Evolutionary conservation across 2,329 filamentous ascomycete genomes (phyloP), one percentile per base, ranked within the genome.

Genomic region (Penicillium olsonii): DNA sequence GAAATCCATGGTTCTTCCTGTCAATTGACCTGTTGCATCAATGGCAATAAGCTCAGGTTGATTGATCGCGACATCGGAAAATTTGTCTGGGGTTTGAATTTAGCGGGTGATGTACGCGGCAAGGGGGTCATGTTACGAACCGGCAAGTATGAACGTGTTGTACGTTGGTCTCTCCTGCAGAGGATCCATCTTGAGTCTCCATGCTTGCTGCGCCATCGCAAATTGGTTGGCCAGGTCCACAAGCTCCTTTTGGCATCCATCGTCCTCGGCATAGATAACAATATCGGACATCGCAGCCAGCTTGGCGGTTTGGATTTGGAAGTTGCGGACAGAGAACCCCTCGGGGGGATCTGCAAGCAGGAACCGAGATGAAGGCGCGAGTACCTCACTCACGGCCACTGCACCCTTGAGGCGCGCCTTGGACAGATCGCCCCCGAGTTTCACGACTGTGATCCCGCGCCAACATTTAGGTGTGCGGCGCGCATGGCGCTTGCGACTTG

Each of bases 271-370:
- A 66, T 99, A 99, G 1, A 99, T 83, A 34, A 99, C 81, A 56
- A 99, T 90, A 68, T 99, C 94, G 0, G 92, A 96, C 8, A 94
- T 82, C 57, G 88, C 84, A 46, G 92, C 92, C 57, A 89, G 77
- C 69, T 99, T 99, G 50, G 88, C 88, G 0, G 89, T 82, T 70
- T 99, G 94, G 33, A 97, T 97, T 62, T 97, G 92, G 66, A 99
- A 99, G 69, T 97, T 97, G 38, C 94, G 84, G 37, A 97, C 92
- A 4, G 90, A 96, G 67, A 97, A 97, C 8, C 94, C 94, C 57
- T 95, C 89, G 48, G 77, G 82, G 1, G 94, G 94, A 65, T 99
- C 94, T 34, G 87, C 81, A 37, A 95, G 53, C 89, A 53, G 91
- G 75, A 65, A 99, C 96, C 18, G 84, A 79, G 37, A 81, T 72